Evolutionary conservation across 2,329 filamentous ascomycete species (phyloP).

Genomic region (Corynespora cassiicola): DNA sequence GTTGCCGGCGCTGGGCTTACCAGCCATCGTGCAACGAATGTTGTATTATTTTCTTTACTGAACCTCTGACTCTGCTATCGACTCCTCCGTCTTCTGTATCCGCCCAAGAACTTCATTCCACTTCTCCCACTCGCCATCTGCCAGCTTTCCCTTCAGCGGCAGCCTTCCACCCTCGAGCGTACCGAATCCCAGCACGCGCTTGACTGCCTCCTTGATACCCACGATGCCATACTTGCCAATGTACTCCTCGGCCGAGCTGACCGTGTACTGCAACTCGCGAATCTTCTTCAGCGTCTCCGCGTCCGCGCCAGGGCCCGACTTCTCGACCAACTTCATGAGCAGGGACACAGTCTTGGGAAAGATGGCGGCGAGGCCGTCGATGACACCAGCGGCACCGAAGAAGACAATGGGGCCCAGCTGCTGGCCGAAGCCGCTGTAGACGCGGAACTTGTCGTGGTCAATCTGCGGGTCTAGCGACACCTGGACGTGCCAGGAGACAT

Average conservation of each 20-base stretch:
- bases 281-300: conserved; percentile 55
- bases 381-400: conserved; percentile 69
- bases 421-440: conserved; percentile 71
- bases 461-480: conserved; percentile 66
- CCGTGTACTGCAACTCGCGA: conserved; percentile 64
- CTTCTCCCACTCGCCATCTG: conserved; percentile 64
- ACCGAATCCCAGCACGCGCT: conserved; percentile 65
- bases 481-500: conserved; percentile 69
- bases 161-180: conserved; percentile 65
- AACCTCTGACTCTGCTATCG: conserved; percentile 32
- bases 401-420: conserved; percentile 68
- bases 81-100: conserved; percentile 39
- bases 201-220: conserved; percentile 70
- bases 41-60: conserved; percentile 5
- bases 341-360: conserved; percentile 68
- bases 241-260: conserved; percentile 68
- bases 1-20: too few species aligned
- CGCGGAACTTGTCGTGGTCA: conserved; percentile 64
- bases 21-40: too few species aligned
- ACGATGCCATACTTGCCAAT: conserved; percentile 67
- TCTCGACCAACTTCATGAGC: conserved; percentile 60
- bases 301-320: conserved; percentile 39
- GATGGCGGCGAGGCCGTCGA: conserved; percentile 70
- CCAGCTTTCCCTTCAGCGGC: conserved; percentile 64
- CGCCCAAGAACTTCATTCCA: conserved; percentile 38